Evolutionary conservation across 352 stramenopile species (phyloP).

Genomic region (Phytophthora cryptogea): DNA sequence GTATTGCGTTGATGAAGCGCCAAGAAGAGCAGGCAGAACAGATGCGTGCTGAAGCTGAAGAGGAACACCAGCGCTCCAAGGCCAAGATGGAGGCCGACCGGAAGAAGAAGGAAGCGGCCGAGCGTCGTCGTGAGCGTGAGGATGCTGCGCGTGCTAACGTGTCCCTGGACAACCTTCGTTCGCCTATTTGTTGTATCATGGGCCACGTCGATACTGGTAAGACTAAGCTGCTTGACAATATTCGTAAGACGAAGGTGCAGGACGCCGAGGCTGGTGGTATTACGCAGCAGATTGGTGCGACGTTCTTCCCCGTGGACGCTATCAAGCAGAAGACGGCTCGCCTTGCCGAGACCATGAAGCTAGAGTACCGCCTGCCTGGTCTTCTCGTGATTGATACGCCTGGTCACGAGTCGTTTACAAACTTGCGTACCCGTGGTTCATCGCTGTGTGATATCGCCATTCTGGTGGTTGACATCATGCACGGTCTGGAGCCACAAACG

Average conservation of each 20-base stretch:
- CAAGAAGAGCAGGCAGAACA: constrained; percentile 88
- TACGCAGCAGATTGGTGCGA: constrained; percentile 98
- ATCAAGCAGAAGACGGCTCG: constrained; percentile 90
- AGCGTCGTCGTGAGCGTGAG: constrained; percentile 71
- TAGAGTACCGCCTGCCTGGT: constrained; percentile 92
- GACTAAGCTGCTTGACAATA: constrained; percentile 99
- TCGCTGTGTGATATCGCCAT: constrained; percentile 99
- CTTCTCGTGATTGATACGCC: constrained; percentile 99
- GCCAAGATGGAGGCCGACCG: constrained; percentile 82
- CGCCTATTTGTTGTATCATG: constrained; percentile 99
- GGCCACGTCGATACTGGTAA: constrained; percentile 98
- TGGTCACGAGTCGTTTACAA: constrained; percentile 99
- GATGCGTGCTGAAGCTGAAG: constrained; percentile 61
- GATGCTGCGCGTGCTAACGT: constrained; percentile 85
- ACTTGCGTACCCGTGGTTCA: constrained; percentile 96
- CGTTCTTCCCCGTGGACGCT: constrained; percentile 94
- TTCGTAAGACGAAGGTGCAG: constrained; percentile 98
- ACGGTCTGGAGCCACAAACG: constrained; percentile 99
- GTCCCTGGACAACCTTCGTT: constrained; percentile 94
- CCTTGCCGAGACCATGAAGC: constrained; percentile 71
- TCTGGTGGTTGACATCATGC: constrained; percentile 99
- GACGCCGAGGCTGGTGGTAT: constrained; percentile 94
- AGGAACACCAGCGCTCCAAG: constrained; percentile 81
- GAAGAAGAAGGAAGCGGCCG: constrained; percentile 80
- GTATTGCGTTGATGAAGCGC: constrained; percentile 95